A percentile compares a stretch with the other conserved stretches of the same genome.
phyloP scores from a whole-genome alignment of 1,284 basidiomycete genomes.

The Melanopsichium pennsylvanicum region DNA sequence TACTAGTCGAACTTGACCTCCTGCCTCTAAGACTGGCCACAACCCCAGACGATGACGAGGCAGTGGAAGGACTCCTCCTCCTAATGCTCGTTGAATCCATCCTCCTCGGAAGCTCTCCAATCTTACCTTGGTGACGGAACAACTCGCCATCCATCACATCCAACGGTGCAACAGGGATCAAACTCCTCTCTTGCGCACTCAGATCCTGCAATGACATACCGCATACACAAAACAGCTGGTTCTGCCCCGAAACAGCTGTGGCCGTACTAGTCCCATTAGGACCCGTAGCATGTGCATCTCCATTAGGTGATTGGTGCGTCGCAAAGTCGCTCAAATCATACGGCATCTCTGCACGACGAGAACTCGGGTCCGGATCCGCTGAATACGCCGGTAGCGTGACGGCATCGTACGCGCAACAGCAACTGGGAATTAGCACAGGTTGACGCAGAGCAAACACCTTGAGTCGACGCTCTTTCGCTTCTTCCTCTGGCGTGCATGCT shows the following conservation, averaged over 20 bases:
- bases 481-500: conserved; percentile 28
- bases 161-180: conserved; percentile 54
- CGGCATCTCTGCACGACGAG: conserved; percentile 44
- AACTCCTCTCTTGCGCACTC: conserved; percentile 48
- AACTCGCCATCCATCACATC: conserved; percentile 45
- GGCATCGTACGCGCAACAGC: conserved; percentile 65
- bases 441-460: conserved; percentile 65
- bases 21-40: conserved; percentile 30
- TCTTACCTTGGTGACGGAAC: conserved; percentile 55
- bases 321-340: conserved; percentile 42
- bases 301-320: conserved; percentile 16
- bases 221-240: conserved; percentile 64
- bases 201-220: conserved; percentile 62
- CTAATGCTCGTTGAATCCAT: conserved; percentile 10
- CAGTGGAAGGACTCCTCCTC: conserved; percentile 13
- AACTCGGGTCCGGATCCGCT: conserved; percentile 30
- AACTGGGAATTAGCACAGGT: conserved; percentile 57
- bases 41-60: conserved; percentile 9
- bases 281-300: conserved; percentile 7
- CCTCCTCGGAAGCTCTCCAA: conserved; percentile 52
- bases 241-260: conserved; percentile 43
- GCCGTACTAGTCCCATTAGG: conserved; percentile 37
- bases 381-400: conserved; percentile 62
- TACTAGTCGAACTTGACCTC: conserved; percentile 22
- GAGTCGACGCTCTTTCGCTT: conserved; percentile 48